A percentile compares a stretch with the other conserved stretches of the same genome.
Conservation (phyloP, 495 filamentous ascomycete genomes). For the Pyrenula massariospora region DNA sequence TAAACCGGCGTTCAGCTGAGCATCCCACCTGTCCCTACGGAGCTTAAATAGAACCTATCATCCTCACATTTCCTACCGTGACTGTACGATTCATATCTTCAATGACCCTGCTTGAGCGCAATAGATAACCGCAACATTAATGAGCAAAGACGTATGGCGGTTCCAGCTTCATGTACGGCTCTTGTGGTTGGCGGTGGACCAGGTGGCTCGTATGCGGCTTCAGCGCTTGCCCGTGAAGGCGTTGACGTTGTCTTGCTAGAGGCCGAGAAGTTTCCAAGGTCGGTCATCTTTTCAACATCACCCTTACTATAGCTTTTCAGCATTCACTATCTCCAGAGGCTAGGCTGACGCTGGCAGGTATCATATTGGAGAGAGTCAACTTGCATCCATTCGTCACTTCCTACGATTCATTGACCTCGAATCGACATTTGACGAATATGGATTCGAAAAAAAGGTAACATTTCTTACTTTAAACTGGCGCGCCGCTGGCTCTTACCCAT, state of each 20-base stretch:
- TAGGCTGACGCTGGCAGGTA: background rate
- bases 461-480: constrained; percentile 1
- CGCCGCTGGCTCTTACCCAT: constrained; percentile 5
- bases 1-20: background rate
- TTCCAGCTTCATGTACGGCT: constrained; percentile 24
- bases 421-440: constrained; percentile 27
- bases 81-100: too few relatives aligned
- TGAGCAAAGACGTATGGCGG: background rate
- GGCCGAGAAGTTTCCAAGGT: constrained; percentile 34
- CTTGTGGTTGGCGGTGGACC: constrained; percentile 37
- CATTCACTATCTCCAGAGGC: background rate
- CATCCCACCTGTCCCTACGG: background rate
- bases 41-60: background rate
- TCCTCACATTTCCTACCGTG: too few relatives aligned
- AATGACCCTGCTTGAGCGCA: background rate
- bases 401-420: constrained; percentile 36
- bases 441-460: constrained; percentile 32
- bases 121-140: background rate
- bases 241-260: constrained; percentile 29
- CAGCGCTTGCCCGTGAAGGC: constrained; percentile 31
- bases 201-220: constrained; percentile 33
- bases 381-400: constrained; percentile 35
- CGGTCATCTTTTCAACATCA: background rate
- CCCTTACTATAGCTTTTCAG: background rate
- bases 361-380: constrained; percentile 28